Evolutionary conservation across 2,329 filamentous ascomycete genomes (phyloP).

Genomic region (Fusarium tupiense): DNA sequence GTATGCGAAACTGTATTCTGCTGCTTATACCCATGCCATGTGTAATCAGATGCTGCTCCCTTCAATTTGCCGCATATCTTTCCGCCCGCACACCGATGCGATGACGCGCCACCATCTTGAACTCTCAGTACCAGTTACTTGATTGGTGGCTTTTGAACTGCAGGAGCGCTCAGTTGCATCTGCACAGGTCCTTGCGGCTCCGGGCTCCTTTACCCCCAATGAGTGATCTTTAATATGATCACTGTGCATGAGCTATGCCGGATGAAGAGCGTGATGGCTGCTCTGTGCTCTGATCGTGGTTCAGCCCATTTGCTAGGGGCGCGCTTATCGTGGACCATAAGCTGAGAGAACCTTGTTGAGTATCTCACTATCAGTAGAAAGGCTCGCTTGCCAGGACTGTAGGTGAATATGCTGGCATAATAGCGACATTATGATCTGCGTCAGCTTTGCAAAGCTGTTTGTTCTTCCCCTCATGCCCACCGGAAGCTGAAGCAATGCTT

Average conservation of each 20-base stretch:
- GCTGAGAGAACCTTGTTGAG: background rate
- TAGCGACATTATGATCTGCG: background rate
- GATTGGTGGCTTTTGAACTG: background rate
- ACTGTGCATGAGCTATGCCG: background rate
- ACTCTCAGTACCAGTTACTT: background rate
- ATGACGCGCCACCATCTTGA: background rate
- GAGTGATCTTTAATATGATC: background rate
- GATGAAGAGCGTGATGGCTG: background rate
- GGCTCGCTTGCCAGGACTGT: too few relatives aligned
- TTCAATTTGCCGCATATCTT: background rate
- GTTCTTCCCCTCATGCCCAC: background rate
- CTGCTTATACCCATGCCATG: background rate
- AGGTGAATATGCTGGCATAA: background rate
- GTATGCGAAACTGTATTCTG: background rate
- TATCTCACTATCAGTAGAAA: too few relatives aligned
- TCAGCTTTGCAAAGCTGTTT: background rate
- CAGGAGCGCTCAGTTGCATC: background rate
- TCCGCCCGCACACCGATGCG: background rate
- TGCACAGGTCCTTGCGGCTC: background rate
- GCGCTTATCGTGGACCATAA: background rate
- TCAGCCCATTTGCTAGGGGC: background rate
- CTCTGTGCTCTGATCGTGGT: background rate
- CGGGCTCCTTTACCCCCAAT: background rate
- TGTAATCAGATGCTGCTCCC: background rate
- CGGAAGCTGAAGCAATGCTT: background rate